Conservation (phyloP, 257 asterid genomes). For the Przewalskia tangutica region DNA sequence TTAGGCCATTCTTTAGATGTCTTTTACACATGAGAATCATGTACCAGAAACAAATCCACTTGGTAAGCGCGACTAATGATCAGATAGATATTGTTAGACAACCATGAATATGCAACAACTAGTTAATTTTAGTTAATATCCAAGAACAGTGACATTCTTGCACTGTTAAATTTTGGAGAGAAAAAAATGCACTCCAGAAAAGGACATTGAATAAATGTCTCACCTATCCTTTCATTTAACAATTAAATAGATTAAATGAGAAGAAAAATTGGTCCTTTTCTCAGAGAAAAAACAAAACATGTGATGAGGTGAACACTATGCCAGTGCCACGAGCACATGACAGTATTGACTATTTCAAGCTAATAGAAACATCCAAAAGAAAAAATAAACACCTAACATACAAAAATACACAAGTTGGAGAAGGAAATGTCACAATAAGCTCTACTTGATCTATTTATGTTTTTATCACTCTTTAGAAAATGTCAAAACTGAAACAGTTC, state of each 20-base stretch:
- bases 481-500: not conserved
- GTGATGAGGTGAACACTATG: not conserved
- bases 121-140: not conserved
- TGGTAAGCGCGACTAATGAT: not conserved
- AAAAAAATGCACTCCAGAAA: not conserved
- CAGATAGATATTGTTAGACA: not conserved
- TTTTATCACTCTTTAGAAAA: not conserved
- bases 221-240: not conserved
- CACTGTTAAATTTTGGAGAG: not conserved
- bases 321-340: not conserved
- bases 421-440: not conserved
- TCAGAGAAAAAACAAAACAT: not conserved
- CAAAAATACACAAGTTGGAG: not conserved
- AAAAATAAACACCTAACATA: not conserved
- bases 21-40: not conserved
- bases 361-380: not conserved
- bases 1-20: not conserved
- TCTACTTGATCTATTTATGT: not conserved
- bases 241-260: not conserved
- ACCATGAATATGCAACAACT: not conserved
- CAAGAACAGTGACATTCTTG: not conserved
- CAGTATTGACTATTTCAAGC: not conserved
- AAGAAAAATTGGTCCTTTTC: not conserved
- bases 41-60: not conserved
- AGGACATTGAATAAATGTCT: not conserved